Evolutionary conservation across 192 early-diverging fungal genomes (phyloP).

Genomic region (Coemansia sp.): DNA sequence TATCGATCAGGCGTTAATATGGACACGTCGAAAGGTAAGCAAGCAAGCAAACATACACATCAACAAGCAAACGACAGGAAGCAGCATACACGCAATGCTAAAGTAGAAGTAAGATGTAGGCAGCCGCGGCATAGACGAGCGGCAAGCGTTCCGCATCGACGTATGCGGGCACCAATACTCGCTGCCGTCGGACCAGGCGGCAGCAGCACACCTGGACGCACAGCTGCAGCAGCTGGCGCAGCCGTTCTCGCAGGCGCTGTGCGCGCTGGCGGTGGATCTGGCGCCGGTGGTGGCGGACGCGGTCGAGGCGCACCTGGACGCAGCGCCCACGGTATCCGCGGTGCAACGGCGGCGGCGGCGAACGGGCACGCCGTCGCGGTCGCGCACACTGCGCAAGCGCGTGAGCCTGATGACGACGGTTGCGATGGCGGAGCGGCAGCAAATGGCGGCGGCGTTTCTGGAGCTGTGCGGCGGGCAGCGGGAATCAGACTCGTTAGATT

Average conservation of each 20-base stretch:
- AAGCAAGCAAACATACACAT: neutral
- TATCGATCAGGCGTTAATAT: neutral
- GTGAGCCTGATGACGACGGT: slow-evolving; percentile 11
- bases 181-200: slow-evolving; percentile 26
- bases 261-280: slow-evolving; percentile 11
- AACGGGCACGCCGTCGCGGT: neutral
- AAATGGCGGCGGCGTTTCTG: slow-evolving; percentile 9
- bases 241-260: slow-evolving; percentile 11
- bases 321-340: neutral
- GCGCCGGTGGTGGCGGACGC: slow-evolving; percentile 11
- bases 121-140: slow-evolving; percentile 6
- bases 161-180: slow-evolving; percentile 46
- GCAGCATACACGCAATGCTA: neutral
- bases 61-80: neutral
- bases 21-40: slow-evolving; percentile 6
- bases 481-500: neutral
- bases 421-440: slow-evolving; percentile 16
- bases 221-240: slow-evolving; percentile 12
- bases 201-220: slow-evolving; percentile 9
- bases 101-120: neutral
- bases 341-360: neutral
- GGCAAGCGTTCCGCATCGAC: slow-evolving; percentile 44
- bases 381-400: slow-evolving; percentile 15
- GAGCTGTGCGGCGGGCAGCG: slow-evolving; percentile 10
- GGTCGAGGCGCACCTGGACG: slow-evolving; percentile 15